Base-by-base conservation (phyloP, 2,329 filamentous ascomycete species). In the Xylogone sp. region DNA sequence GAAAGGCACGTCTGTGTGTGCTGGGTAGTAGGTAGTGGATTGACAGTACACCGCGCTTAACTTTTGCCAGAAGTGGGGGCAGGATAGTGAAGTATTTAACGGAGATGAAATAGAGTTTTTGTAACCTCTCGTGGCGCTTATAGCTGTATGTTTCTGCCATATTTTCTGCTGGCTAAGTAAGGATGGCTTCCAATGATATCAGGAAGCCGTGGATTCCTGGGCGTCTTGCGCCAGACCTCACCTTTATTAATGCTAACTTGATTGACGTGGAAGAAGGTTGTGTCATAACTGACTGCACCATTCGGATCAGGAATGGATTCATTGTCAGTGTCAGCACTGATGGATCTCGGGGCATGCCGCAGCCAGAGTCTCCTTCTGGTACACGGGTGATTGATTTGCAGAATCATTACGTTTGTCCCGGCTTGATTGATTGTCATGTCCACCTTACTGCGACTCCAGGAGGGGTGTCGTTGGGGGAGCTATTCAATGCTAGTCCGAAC, bases 401-500 rank as follows among this genome's bases (percentile, higher is more conserved):
- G 5, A 71, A 73, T 16, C 69, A 69, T 48, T 80, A 72, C 56
- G 58, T 81, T 16, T 69, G 70, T 42, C 77, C 77, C 1, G 76
- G 77, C 3, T 66, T 80, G 3, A 77, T 78, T 29, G 77, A 81
- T 58, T 72, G 70, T 55, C 76, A 78, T 59, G 73, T 78, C 10
- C 75, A 78, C 54, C 59, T 78, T 21, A 65, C 64, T n/a, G 69
- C 72, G 1, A 70, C 71, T 0, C 75, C 75, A 0, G 75, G 75
- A 3, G 65, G 68, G 20, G 54, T 65, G 1, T 64, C 65, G 5
- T 60, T 77, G 2, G 62, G 59, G 19, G 66, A 68, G 4, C 59
- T 70, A 1, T 67, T 71, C 52, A 58, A 56, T 20, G 58, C 69
- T 19, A 69, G 73, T 20, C 59, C 64, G 0, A 58, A 62, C 27